Percentiles rank a stretch among this genome's conserved stretches.
Conservation (phyloP, 2,329 filamentous ascomycete genomes). For the Diplodia intermedia region DNA sequence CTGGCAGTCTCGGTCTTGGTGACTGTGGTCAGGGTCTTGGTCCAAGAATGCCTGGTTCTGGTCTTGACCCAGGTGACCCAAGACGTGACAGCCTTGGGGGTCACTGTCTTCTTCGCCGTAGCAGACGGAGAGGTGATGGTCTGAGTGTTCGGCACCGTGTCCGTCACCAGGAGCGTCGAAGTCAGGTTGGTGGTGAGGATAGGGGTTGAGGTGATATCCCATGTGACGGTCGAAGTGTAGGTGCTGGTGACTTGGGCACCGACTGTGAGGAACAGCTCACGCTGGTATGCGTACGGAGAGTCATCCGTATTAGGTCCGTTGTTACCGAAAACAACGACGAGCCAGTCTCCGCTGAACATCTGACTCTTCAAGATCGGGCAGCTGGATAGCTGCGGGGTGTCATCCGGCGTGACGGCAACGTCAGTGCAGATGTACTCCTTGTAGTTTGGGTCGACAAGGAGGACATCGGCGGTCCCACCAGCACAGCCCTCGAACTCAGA, state of each 20-base stretch:
- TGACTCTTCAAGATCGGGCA: constrained; percentile 54
- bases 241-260: constrained; percentile 45
- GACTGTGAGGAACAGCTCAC: constrained; percentile 47
- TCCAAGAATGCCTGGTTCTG: constrained; percentile 35
- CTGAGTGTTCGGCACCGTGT: constrained; percentile 41
- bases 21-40: constrained; percentile 39
- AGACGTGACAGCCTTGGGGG: constrained; percentile 41
- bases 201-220: constrained; percentile 43
- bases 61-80: constrained; percentile 42
- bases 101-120: constrained; percentile 46
- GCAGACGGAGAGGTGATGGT: constrained; percentile 44
- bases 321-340: constrained; percentile 54
- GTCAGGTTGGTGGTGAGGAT: constrained; percentile 39
- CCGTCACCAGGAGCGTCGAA: constrained; percentile 39
- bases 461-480: constrained; percentile 49
- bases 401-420: constrained; percentile 50
- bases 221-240: constrained; percentile 45
- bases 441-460: constrained; percentile 52
- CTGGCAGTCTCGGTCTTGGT: constrained; percentile 48
- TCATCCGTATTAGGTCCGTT: constrained; percentile 48
- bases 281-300: constrained; percentile 54
- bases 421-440: constrained; percentile 52
- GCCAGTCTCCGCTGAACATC: constrained; percentile 54
- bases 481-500: constrained; percentile 55
- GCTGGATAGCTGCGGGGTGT: constrained; percentile 49